phyloP scores from a whole-genome alignment of 1,284 basidiomycete species.

The Veloboletus limbatus region DNA sequence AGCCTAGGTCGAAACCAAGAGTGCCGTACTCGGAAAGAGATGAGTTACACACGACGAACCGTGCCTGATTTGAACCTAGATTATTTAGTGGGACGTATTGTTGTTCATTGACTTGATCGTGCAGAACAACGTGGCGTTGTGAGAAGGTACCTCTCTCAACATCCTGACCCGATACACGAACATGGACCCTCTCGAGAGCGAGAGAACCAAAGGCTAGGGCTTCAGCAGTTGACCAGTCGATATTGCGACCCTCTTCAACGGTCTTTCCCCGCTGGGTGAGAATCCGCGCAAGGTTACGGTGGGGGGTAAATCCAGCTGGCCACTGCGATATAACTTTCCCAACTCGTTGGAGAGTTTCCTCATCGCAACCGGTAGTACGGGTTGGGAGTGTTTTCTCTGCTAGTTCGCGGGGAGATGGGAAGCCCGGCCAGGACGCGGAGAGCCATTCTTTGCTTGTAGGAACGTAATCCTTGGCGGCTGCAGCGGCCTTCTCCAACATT shows the following conservation, averaged over 20 bases:
- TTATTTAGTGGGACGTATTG: conserved; percentile 91
- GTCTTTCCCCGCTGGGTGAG: conserved; percentile 85
- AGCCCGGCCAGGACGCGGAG: conserved; percentile 96
- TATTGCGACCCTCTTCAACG: conserved; percentile 86
- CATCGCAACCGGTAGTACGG: conserved; percentile 80
- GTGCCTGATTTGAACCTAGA: conserved; percentile 83
- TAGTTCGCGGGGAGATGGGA: conserved; percentile 96
- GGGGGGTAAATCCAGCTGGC: conserved; percentile 84
- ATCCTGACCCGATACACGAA: conserved; percentile 97
- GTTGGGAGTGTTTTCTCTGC: conserved; percentile 91
- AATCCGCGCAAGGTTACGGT: conserved; percentile 95
- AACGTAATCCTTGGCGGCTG: conserved; percentile 90
- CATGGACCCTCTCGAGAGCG: conserved; percentile 89
- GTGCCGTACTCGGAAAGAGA: conserved; percentile 95
- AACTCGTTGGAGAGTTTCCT: conserved; percentile 78
- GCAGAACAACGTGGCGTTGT: conserved; percentile 96
- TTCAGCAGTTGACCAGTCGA: conserved; percentile 99
- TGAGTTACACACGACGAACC: conserved; percentile 96
- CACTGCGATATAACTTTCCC: conserved; percentile 85
- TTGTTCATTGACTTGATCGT: conserved; percentile 92
- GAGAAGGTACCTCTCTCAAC: conserved; percentile 99
- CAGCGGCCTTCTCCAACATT: conserved; percentile 93
- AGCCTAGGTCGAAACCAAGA: conserved; percentile 97
- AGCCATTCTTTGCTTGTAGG: conserved; percentile 96
- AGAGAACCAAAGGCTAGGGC: conserved; percentile 95